These are phyloP conservation scores for Pseudophaeomoniella oleicola DNA, from an alignment of 2,329 filamentous ascomycete genomes.

Conservation along the genomic window DNA sequence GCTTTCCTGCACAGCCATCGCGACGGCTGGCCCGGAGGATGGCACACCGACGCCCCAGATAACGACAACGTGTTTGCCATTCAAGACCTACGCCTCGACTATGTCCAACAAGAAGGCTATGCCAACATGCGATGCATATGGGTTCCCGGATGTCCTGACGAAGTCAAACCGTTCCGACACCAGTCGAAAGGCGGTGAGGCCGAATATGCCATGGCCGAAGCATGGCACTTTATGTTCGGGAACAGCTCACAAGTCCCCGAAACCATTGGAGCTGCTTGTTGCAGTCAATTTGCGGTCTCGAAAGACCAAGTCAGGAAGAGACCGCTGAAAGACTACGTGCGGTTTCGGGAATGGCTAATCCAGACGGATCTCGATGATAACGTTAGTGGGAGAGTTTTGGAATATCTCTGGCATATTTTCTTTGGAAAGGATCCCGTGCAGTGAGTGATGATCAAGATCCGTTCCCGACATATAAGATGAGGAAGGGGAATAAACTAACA, in stretches of 20 bases:
- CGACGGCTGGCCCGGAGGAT: conserved; percentile 27
- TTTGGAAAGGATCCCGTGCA: conserved; percentile 16
- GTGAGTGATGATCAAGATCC: conserved; percentile 8
- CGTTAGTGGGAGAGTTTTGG: conserved; percentile 17
- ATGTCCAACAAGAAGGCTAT: conserved; percentile 23
- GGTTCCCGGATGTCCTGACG: conserved; percentile 22
- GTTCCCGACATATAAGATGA: neutral
- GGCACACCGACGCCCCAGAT: conserved; percentile 40
- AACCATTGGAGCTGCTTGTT: conserved; percentile 20
- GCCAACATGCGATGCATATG: conserved; percentile 24
- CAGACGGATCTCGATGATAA: conserved; percentile 17
- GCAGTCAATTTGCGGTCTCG: conserved; percentile 20
- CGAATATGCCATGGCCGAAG: conserved; percentile 12
- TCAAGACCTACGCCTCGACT: conserved; percentile 18
- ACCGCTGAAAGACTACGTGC: conserved; percentile 16
- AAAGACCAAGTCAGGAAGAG: conserved; percentile 15
- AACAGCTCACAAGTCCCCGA: conserved; percentile 11
- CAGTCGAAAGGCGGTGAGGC: conserved; percentile 10
- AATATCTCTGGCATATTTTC: conserved; percentile 20
- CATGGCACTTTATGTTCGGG: conserved; percentile 12
- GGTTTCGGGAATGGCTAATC: conserved; percentile 18
- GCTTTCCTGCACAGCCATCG: conserved; percentile 50
- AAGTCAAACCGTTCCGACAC: conserved; percentile 18
- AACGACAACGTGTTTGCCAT: conserved; percentile 16
- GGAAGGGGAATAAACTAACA: neutral